Evolutionary conservation across 1,284 basidiomycete genomes (phyloP).

Genomic region (Trametes sp.): DNA sequence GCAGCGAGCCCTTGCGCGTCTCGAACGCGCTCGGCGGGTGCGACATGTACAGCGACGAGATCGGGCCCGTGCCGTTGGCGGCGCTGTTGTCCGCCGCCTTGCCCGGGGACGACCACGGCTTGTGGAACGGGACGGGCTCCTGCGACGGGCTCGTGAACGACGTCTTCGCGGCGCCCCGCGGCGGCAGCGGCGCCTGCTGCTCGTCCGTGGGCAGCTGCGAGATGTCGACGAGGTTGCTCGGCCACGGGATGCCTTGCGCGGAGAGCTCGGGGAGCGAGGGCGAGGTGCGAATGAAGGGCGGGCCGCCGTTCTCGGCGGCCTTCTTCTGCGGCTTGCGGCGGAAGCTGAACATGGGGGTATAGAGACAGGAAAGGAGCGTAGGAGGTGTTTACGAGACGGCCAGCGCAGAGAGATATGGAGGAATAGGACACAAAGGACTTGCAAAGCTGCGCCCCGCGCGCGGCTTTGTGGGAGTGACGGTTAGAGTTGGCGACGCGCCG

Average conservation of each 20-base stretch:
- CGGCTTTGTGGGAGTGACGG: not conserved
- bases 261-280: conserved; percentile 80
- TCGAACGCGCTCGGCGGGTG: conserved; percentile 68
- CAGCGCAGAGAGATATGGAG: conserved; percentile 31
- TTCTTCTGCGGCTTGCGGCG: conserved; percentile 63
- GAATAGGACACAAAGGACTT: conserved; percentile 18
- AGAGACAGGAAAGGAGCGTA: conserved; percentile 21
- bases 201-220: conserved; percentile 62
- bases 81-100: conserved; percentile 44
- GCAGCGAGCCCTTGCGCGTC: conserved; percentile 49
- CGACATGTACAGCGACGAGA: conserved; percentile 74
- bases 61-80: conserved; percentile 51
- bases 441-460: conserved; percentile 4
- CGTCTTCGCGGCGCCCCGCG: conserved; percentile 71
- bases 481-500: not conserved
- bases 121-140: conserved; percentile 75
- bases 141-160: conserved; percentile 61
- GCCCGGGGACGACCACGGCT: conserved; percentile 68
- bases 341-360: conserved; percentile 70
- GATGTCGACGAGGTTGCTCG: conserved; percentile 77
- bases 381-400: conserved; percentile 25
- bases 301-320: conserved; percentile 48
- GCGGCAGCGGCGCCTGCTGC: conserved; percentile 48
- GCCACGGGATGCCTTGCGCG: conserved; percentile 80
- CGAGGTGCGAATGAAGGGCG: conserved; percentile 61